Evolutionary conservation across 768 basidiomycete species (phyloP).

Genomic region (Calvatia gigantea): DNA sequence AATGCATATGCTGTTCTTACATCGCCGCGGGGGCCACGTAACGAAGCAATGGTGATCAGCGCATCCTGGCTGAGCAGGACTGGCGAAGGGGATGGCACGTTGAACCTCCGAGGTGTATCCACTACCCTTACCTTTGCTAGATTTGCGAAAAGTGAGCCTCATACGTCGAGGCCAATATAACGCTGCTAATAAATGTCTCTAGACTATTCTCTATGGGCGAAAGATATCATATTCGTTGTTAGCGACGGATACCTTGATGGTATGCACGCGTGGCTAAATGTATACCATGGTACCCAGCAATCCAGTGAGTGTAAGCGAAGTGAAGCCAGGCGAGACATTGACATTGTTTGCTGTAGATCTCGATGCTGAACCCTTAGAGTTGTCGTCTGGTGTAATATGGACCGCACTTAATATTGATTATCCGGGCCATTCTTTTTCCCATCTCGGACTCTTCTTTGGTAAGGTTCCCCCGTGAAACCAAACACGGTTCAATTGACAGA

Average conservation of each 20-base stretch:
- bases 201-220: constrained; percentile 93
- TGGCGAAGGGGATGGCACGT: constrained; percentile 50
- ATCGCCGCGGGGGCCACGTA: constrained; percentile 89
- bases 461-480: constrained; percentile 19
- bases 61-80: constrained; percentile 83
- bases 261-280: constrained; percentile 86
- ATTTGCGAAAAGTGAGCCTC: constrained; percentile 71
- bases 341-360: constrained; percentile 46
- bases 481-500: constrained; percentile 4
- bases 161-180: not conserved
- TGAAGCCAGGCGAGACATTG: not conserved
- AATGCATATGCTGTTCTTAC: constrained; percentile 83
- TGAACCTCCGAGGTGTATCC: constrained; percentile 85
- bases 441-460: constrained; percentile 96
- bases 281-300: constrained; percentile 72
- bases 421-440: constrained; percentile 94
- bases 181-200: not conserved
- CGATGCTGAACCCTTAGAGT: constrained; percentile 52
- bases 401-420: constrained; percentile 93
- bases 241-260: constrained; percentile 89
- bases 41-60: constrained; percentile 87
- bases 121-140: constrained; percentile 81
- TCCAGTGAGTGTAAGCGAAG: constrained; percentile 43
- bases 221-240: constrained; percentile 87
- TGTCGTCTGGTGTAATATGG: constrained; percentile 90